Evolutionary conservation across 129 eudicot species (phyloP).

Genomic region (Dittrichia graveolens): DNA sequence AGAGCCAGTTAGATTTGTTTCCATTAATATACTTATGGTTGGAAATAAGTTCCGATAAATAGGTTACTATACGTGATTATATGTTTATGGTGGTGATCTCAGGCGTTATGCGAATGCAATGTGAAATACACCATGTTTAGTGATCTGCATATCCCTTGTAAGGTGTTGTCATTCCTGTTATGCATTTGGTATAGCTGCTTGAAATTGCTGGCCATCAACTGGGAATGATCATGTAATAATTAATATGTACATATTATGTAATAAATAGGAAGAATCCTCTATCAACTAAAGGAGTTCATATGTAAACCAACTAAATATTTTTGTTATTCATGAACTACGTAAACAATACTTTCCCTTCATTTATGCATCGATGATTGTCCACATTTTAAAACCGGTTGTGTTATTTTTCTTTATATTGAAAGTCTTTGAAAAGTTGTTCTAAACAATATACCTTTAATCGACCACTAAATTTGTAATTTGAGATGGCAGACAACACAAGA

Average conservation of each 20-base stretch:
- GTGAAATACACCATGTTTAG: conserved; percentile 2
- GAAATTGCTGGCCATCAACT: conserved; percentile 1
- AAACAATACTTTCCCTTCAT: conserved; percentile 6
- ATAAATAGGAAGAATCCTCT: not conserved
- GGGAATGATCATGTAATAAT: not conserved
- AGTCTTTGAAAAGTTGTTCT: not conserved
- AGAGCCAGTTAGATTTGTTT: conserved; percentile 4
- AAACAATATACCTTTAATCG: not conserved
- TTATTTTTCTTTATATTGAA: not conserved
- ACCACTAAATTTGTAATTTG: not conserved
- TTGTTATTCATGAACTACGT: conserved; percentile 19
- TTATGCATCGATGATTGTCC: conserved; percentile 11
- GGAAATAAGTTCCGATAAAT: not conserved
- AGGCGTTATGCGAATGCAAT: conserved; percentile 22
- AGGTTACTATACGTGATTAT: not conserved
- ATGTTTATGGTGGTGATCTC: conserved; percentile 19
- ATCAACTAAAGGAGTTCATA: conserved; percentile 16
- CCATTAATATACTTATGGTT: not conserved
- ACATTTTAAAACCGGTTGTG: not conserved
- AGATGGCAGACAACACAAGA: not conserved
- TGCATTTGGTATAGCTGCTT: conserved; percentile 15
- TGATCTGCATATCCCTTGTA: conserved; percentile 8
- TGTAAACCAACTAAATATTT: not conserved
- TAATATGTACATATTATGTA: conserved; percentile 2
- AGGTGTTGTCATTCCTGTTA: conserved; percentile 11